A percentile compares a stretch with the other conserved stretches of the same genome.
Conservation (phyloP, 179 eudicot species). For the Beta lomatogona region DNA sequence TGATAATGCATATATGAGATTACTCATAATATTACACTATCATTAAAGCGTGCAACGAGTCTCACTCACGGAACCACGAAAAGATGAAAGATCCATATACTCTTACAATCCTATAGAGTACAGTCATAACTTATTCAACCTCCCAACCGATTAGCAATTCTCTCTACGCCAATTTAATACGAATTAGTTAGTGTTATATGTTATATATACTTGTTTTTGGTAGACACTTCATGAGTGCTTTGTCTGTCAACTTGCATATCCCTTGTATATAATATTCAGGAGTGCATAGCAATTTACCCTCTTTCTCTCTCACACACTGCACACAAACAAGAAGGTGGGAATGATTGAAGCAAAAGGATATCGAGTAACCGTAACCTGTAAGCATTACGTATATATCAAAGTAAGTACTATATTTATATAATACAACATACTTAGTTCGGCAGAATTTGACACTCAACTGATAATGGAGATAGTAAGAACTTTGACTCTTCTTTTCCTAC, state of each 20-base stretch:
- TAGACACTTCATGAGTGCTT: not conserved
- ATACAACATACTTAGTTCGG: not conserved
- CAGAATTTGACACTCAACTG: not conserved
- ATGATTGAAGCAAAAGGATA: conserved; percentile 20
- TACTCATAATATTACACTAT: too few relatives aligned
- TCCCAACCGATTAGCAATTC: too few relatives aligned
- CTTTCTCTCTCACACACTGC: conserved; percentile 10
- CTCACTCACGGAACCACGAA: too few relatives aligned
- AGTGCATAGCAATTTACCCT: conserved; percentile 19
- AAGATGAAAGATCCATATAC: too few relatives aligned
- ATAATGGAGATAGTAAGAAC: conserved; percentile 18
- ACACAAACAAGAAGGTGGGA: conserved; percentile 1
- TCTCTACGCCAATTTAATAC: too few relatives aligned
- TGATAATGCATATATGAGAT: too few relatives aligned
- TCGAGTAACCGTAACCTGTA: conserved; percentile 19
- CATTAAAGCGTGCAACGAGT: too few relatives aligned
- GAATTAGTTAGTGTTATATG: too few relatives aligned
- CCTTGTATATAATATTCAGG: conserved; percentile 7
- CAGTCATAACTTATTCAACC: too few relatives aligned
- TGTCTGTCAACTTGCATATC: conserved; percentile 1
- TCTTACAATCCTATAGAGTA: too few relatives aligned
- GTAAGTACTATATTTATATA: conserved; percentile 7
- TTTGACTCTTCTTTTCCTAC: conserved; percentile 7
- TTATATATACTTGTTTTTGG: not conserved
- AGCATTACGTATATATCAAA: conserved; percentile 6